Evolutionary conservation across 192 early-diverging fungal genomes (phyloP), one percentile per base, ranked within the genome.

Genomic region (Rhizophlyctis rosea): DNA sequence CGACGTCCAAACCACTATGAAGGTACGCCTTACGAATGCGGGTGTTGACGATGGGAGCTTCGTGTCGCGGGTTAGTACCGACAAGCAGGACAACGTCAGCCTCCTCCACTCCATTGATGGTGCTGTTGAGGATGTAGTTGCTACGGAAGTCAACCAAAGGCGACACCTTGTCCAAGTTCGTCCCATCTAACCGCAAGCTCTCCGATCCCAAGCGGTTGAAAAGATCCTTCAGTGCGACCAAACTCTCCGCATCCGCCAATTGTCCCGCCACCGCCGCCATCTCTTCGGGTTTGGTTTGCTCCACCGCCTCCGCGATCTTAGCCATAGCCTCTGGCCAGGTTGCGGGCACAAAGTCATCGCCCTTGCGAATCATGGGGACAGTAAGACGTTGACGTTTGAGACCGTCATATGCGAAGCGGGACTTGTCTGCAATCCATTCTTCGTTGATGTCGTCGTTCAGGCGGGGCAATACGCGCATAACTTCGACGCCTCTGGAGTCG

Each of bases 401-500:
- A 50, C 96, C 96, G 72, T 98, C 96, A 66, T 84, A 93, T 47
- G 89, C 86, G 69, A 92, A 96, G 32, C 96, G 87, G 49, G 93
- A 94, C 84, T 96, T 96, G 83, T 98, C 96, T 9, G 93, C 92
- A 61, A 98, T 92, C 96, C 96, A 98, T 81, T 98, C 96, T 76
- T 95, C 91, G 76, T 98, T 98, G 71, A 98, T 79, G n/a, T 90
- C 93, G 63, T 98, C 96, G 77, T 98, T 98, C 61, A 93, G 79
- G 34, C 92, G 90, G 31, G 96, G 96, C 11, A 97, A 73, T 31
- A 98, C 84, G 59, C 96, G 89, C 90, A 98, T 92, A 18, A 98
- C 92, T 75, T 98, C 94, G 28, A 91, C 77, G 66, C 96, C 96
- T 47, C 94, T 88, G 21, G 94, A 91, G 74, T 98, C 96, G 50